phyloP scores from a whole-genome alignment of 164 flowering plant genomes.

The Tetrastigma voinierianum region DNA sequence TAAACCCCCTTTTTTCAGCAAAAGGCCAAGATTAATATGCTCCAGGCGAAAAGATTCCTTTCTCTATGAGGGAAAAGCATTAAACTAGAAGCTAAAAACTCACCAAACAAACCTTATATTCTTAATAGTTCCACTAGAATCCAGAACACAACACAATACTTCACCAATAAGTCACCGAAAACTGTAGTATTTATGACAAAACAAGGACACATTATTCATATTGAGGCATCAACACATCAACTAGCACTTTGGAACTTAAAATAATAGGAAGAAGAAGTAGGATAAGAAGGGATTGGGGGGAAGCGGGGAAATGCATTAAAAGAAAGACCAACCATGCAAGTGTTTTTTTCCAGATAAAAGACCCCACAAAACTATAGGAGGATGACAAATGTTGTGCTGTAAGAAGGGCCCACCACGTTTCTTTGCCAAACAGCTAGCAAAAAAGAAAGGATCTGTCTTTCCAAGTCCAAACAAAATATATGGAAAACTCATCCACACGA shows the following conservation, averaged over 20 bases:
- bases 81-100: too few species aligned
- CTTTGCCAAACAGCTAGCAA: slow-evolving; percentile 51
- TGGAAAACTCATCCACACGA: slow-evolving; percentile 12
- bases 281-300: background rate
- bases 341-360: slow-evolving; percentile 17
- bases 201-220: background rate
- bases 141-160: background rate
- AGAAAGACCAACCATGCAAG: slow-evolving; percentile 14
- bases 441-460: slow-evolving; percentile 14
- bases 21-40: too few species aligned
- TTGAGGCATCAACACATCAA: background rate
- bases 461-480: slow-evolving; percentile 16
- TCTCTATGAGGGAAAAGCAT: too few species aligned
- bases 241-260: background rate
- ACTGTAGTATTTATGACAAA: background rate
- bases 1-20: too few species aligned
- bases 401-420: slow-evolving; percentile 33
- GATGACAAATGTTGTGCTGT: slow-evolving; percentile 8
- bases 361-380: slow-evolving; percentile 15
- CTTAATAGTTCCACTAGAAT: too few species aligned
- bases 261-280: background rate
- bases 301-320: background rate
- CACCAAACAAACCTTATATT: too few species aligned
- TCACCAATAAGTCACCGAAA: background rate
- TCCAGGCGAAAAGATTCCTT: too few species aligned